A percentile compares a stretch with the other conserved stretches of the same genome.
Conservation (phyloP, 2,329 filamentous ascomycete species). For the Penicillium brevicompactum region DNA sequence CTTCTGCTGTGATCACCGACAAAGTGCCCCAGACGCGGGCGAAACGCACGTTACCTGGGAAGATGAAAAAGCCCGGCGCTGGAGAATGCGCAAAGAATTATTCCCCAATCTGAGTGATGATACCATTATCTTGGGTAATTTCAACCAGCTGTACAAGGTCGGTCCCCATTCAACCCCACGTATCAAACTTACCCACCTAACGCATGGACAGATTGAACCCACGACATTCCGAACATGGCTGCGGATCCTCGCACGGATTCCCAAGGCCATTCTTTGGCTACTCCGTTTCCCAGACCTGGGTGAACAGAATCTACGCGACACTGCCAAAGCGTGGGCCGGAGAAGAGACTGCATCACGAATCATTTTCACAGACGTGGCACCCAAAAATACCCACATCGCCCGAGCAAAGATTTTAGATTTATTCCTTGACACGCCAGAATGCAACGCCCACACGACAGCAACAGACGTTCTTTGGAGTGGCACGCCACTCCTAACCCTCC, state of each 20-base stretch:
- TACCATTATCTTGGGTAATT: conserved; percentile 90
- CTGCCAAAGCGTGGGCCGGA: conserved; percentile 81
- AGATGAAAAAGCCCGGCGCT: conserved; percentile 77
- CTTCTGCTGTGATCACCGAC: conserved; percentile 96
- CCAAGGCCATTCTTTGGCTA: conserved; percentile 90
- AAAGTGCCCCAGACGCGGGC: conserved; percentile 75
- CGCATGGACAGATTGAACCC: conserved; percentile 77
- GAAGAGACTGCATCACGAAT: conserved; percentile 82
- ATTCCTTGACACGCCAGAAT: conserved; percentile 96
- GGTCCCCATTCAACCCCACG: background rate
- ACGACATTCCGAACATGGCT: conserved; percentile 96
- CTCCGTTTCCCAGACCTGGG: conserved; percentile 95
- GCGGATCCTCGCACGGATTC: conserved; percentile 80
- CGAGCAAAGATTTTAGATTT: conserved; percentile 89
- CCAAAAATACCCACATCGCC: conserved; percentile 91
- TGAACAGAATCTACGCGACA: conserved; percentile 79
- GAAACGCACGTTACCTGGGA: conserved; percentile 75
- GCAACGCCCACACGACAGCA: conserved; percentile 96
- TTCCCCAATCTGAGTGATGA: conserved; percentile 84
- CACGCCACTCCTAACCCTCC: conserved; percentile 85
- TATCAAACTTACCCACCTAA: conserved; percentile 4
- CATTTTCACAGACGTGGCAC: conserved; percentile 93
- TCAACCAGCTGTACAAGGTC: conserved; percentile 99
- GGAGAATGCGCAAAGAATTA: conserved; percentile 89
- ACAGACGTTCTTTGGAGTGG: conserved; percentile 96